Base-by-base conservation (phyloP, 2,329 filamentous ascomycete genomes). In the Pseudogymnoascus sp. region DNA sequence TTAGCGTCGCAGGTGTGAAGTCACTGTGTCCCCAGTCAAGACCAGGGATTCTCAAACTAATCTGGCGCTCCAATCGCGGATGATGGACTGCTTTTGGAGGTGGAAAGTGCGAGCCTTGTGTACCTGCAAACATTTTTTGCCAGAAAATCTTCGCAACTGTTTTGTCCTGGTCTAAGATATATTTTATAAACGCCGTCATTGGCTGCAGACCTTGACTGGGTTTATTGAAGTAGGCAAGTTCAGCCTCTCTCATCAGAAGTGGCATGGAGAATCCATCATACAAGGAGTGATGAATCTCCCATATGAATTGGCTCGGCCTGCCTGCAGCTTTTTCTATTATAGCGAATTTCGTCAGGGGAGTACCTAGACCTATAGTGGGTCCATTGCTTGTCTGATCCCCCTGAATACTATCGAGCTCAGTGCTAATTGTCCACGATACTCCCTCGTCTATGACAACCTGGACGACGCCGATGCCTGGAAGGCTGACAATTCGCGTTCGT, bases 251-350 rank as follows among this genome's bases (percentile, higher is more conserved):
- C 25, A 56, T 56, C 9, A 56, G 16, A 56, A 56, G 49, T 18
- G 49, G 49, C 49, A 85, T 80, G 2, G 83, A 85, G 83, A 85
- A 87, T 14, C 85, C 84, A 72, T 88, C 85, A 68, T 86, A 88
- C 1, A 86, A 66, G 1, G 82, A 78, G 72, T 88, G 85, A 66
- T 86, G 84, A 6, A 87, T 61, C 1, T 63, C 65, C 23, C 60
- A 63, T 28, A 42, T 42, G 23, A 60, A 40, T 18, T 40, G 34
- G 28, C 7, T 37, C 25, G 49, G 28, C 49, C 9, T 18, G n/a
- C n/a, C 25, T 34, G 25, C 3, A 7, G 49, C n/a, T 5, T 12
- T 25, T 34, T 56, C 49, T 34, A 34, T 34, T 12, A 56, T 18
- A 5, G 49, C 6, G 9, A 56, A 56, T 4, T 34, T 56, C 1